Evolutionary conservation across 169 alveolate genomes (phyloP).

Genomic region (Cryptosporidium meleagridis): DNA sequence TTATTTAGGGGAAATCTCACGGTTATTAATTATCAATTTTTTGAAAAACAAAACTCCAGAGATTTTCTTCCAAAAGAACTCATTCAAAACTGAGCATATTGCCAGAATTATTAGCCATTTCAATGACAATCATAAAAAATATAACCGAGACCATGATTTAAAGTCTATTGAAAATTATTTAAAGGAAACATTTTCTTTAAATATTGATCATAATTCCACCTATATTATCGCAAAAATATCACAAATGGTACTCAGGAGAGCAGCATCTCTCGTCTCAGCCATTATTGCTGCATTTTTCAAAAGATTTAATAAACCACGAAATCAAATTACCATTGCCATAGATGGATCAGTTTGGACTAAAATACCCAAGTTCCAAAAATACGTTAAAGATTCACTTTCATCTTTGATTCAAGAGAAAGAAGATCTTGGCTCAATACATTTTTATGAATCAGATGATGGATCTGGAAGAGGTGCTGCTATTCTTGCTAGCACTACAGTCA

Average conservation of each 20-base stretch:
- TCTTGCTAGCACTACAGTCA: neutral
- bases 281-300: constrained; percentile 26
- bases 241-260: constrained; percentile 31
- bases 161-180: neutral
- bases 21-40: constrained; percentile 82
- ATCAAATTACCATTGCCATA: constrained; percentile 23
- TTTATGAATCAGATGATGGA: constrained; percentile 60
- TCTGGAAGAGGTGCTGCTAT: constrained; percentile 73
- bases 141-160: neutral
- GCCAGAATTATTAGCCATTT: neutral
- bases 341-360: constrained; percentile 71
- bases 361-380: constrained; percentile 5
- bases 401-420: neutral
- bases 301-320: neutral
- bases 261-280: constrained; percentile 51
- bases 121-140: neutral
- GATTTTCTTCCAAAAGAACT: constrained; percentile 3
- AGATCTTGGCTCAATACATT: neutral
- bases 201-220: neutral
- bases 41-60: constrained; percentile 84
- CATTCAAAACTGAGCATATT: constrained; percentile 39
- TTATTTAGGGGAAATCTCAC: constrained; percentile 89
- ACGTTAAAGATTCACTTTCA: neutral
- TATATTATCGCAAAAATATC: constrained; percentile 3
- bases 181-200: neutral